Percentiles rank a stretch among this genome's conserved stretches.
phyloP scores from a whole-genome alignment of 2,329 filamentous ascomycete species.

The Microdochium trichocladiopsis region DNA sequence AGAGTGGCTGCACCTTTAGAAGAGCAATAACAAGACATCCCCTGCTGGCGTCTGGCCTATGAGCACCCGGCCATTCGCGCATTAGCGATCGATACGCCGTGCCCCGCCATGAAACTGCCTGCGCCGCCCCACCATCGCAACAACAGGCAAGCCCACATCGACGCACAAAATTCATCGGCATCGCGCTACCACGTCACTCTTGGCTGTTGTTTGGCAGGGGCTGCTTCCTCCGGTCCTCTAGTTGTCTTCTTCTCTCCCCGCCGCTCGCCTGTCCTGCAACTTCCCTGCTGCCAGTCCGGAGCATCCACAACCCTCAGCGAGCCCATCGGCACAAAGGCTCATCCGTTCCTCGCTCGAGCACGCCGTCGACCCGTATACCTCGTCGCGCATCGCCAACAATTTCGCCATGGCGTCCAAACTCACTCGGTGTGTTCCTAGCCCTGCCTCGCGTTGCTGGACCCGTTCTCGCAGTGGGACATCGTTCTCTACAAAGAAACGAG shows the following conservation, averaged over 20 bases:
- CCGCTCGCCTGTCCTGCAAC: neutral
- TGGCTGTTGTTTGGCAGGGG: neutral
- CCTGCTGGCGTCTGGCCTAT: neutral
- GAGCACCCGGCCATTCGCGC: neutral
- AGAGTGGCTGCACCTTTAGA: too few relatives aligned
- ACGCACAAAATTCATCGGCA: neutral
- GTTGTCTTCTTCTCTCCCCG: neutral
- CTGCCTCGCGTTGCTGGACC: neutral
- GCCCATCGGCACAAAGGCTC: neutral
- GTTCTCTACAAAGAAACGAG: too few relatives aligned
- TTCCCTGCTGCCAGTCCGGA: neutral
- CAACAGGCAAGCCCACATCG: neutral
- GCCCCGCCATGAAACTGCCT: neutral
- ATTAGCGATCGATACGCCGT: neutral
- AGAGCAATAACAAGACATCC: too few relatives aligned
- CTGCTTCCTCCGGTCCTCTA: neutral
- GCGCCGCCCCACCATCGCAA: neutral
- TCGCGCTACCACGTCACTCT: neutral
- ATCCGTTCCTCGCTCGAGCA: neutral
- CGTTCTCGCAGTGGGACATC: too few relatives aligned
- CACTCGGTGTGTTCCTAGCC: constrained; percentile 65
- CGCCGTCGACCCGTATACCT: neutral
- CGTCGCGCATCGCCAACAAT: neutral
- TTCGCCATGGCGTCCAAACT: constrained; percentile 78
- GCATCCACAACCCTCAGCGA: neutral